Evolutionary conservation across 2,329 filamentous ascomycete species (phyloP), one percentile per base, ranked within the genome.

Genomic region (Stylonectria norvegica): DNA sequence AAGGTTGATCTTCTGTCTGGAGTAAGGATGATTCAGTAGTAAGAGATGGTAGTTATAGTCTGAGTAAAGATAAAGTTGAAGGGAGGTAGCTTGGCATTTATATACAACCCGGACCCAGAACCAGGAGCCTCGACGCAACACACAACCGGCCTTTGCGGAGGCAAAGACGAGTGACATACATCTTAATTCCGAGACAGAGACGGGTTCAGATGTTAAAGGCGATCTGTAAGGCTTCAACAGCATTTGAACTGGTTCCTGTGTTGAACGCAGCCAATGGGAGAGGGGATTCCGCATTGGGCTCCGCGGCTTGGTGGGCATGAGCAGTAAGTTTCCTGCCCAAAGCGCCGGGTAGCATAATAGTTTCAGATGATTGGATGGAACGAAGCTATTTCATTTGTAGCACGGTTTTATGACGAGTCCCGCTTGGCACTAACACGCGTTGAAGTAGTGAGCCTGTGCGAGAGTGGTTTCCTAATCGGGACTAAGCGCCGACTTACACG

Each of bases 261-360:
- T n/a, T n/a, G n/a, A n/a, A n/a, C n/a, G n/a, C n/a, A 29, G 27
- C 27, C 10, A 32, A 32, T 19, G 30, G 16, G 30, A 32, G 30
- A 32, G 30, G n/a, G 30, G 15, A 7, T 18, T 32, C 30, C 16
- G 17, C 8, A 32, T 32, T n/a, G 30, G 30, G 30, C 15, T 29
- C n/a, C 9, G 15, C 17, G 5, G 30, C 30, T 8, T 18, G 8
- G n/a, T n/a, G n/a, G n/a, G n/a, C n/a, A n/a, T 32, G 15, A 15
- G 27, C 8, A 30, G 8, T 30, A 6, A 10, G 6, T 30, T 15
- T 30, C 14, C 14, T 30, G 6, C 15, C 27, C 7, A 7, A 25
- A 12, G 12, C 12, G 12, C 7, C 7, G 12, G 22, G 22, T 7
- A 12, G 22, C 22, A 7, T 25, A 25, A 25, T 7, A 25, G 7